These are phyloP conservation scores for Lecanicillium sp. DNA, from an alignment of 2,329 filamentous ascomycete genomes.

Conservation along the genomic window DNA sequence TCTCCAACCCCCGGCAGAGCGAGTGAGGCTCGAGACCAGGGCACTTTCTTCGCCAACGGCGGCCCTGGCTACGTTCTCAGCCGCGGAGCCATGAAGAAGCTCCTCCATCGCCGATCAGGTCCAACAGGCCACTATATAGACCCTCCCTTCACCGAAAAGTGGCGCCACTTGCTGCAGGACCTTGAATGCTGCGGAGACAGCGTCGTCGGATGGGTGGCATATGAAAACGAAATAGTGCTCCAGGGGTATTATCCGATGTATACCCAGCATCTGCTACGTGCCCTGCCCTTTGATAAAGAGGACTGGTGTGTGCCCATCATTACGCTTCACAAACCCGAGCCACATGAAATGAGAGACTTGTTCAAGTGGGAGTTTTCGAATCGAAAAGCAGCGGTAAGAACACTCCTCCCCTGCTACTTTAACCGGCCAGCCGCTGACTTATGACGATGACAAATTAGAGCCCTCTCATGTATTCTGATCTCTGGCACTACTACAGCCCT, in stretches of 20 bases:
- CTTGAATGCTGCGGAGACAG: constrained; percentile 11
- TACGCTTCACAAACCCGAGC: constrained; percentile 10
- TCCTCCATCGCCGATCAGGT: constrained; percentile 7
- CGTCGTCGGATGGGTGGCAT: constrained; percentile 8
- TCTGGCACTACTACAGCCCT: constrained; percentile 7
- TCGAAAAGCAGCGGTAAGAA: constrained; percentile 4
- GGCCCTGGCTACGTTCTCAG: constrained; percentile 12
- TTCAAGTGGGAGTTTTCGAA: constrained; percentile 10
- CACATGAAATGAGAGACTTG: constrained; percentile 8
- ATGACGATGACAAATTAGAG: constrained; percentile 16
- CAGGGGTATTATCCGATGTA: constrained; percentile 11
- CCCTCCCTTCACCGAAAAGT: constrained; percentile 6
- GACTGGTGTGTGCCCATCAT: constrained; percentile 11
- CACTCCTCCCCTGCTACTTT: too few relatives aligned
- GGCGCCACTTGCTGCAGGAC: constrained; percentile 4
- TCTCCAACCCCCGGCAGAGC: constrained; percentile 4
- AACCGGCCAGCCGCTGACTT: too few relatives aligned
- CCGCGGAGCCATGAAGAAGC: constrained; percentile 10
- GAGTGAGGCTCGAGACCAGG: neutral
- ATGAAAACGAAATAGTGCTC: constrained; percentile 6
- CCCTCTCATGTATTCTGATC: constrained; percentile 5
- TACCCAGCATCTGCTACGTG: constrained; percentile 7
- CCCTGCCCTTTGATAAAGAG: constrained; percentile 6
- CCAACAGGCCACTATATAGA: constrained; percentile 1
- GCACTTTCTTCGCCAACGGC: constrained; percentile 11